Conservation (phyloP, 108 stramenopile genomes). For the Pseudonitzschia multistriata region DNA sequence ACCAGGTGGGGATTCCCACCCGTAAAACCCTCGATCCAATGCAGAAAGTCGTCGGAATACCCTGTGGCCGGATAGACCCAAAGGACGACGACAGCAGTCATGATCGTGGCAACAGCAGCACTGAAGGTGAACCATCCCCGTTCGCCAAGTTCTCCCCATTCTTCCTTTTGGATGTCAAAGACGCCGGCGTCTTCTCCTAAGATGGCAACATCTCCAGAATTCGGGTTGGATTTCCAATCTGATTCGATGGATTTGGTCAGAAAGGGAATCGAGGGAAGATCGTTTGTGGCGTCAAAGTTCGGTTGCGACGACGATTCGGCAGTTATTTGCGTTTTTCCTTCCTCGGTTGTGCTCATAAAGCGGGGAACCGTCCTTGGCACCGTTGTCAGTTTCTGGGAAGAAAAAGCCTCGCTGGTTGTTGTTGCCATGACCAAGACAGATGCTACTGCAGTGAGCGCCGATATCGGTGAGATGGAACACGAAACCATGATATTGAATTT, state of each 20-base stretch:
- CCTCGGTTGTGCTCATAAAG: neutral
- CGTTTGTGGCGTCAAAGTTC: neutral
- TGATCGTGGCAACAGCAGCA: slow-evolving; percentile 65
- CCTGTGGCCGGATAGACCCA: slow-evolving; percentile 73
- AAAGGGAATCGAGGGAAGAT: slow-evolving; percentile 45
- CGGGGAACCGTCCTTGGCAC: neutral
- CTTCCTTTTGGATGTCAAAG: slow-evolving; percentile 58
- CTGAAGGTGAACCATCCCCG: slow-evolving; percentile 75
- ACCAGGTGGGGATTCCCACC: slow-evolving; percentile 45
- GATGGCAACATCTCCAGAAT: slow-evolving; percentile 39
- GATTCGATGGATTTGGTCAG: slow-evolving; percentile 51
- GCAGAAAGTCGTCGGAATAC: slow-evolving; percentile 79
- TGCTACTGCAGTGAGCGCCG: neutral
- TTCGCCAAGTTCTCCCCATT: slow-evolving; percentile 58
- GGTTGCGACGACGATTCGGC: too few species aligned
- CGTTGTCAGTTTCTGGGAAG: neutral
- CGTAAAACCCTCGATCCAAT: slow-evolving; percentile 44
- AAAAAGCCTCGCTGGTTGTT: neutral
- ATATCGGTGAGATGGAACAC: neutral
- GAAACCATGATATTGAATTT: neutral
- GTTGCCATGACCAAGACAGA: neutral
- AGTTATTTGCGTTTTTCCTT: neutral
- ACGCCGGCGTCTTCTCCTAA: slow-evolving; percentile 74
- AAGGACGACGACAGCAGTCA: slow-evolving; percentile 66
- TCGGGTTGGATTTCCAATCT: slow-evolving; percentile 32